phyloP scores from a whole-genome alignment of 2,329 filamentous ascomycete genomes.

The Botrytis porri region DNA sequence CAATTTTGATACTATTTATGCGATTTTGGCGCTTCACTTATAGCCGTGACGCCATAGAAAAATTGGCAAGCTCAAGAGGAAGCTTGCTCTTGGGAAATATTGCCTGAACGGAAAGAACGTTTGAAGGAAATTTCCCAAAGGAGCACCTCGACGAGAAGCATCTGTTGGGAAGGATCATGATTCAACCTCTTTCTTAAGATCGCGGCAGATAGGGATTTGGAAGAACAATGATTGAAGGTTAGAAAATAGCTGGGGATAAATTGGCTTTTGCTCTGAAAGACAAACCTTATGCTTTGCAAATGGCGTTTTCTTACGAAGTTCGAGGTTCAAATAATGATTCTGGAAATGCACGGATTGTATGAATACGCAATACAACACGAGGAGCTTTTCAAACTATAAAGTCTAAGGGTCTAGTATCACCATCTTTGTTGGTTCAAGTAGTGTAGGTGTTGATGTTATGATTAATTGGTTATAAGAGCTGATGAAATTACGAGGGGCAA shows the following conservation, averaged over 20 bases:
- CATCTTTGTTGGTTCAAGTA: background rate
- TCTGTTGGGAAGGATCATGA: background rate
- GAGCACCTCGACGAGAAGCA: background rate
- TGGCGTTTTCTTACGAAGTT: background rate
- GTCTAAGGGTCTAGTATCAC: background rate
- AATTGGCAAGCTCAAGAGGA: background rate
- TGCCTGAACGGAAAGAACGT: background rate
- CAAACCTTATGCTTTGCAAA: background rate
- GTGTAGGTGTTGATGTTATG: background rate
- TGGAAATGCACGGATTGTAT: background rate
- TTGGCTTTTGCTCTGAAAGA: background rate
- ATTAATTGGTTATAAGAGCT: background rate
- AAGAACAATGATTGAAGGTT: background rate
- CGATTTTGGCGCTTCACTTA: background rate
- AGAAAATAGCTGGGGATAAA: background rate
- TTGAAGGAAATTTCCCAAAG: background rate
- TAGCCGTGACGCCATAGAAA: background rate
- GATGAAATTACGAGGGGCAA: background rate
- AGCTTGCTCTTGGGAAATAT: background rate
- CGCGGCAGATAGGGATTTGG: background rate
- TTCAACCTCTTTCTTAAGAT: background rate
- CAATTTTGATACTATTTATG: background rate
- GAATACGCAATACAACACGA: background rate
- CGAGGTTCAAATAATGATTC: background rate
- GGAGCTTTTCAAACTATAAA: background rate